These are phyloP conservation scores for Malassezia furfur DNA, from an alignment of 1,284 basidiomycete genomes.

Conservation along the genomic window DNA sequence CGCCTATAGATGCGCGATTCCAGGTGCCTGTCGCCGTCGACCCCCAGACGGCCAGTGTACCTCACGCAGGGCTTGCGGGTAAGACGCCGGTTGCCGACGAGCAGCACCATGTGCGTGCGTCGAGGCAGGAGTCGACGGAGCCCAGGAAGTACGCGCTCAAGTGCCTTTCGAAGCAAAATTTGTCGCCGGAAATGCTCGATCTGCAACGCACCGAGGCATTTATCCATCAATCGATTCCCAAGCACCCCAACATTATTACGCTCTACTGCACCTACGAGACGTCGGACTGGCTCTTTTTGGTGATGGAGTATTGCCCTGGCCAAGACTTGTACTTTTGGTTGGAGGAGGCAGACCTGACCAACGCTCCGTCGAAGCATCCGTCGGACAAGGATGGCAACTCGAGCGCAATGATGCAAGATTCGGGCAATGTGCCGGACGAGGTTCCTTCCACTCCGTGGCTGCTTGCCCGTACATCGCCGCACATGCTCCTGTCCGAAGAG, in stretches of 20 bases:
- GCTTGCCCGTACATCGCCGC: conserved; percentile 64
- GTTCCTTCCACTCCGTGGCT: conserved; percentile 60
- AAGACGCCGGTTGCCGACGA: neutral
- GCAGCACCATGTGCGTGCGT: conserved; percentile 2
- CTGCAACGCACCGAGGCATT: conserved; percentile 57
- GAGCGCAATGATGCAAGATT: no score
- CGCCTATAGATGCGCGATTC: neutral
- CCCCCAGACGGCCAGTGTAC: neutral
- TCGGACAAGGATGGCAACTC: no score
- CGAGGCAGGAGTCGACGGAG: neutral
- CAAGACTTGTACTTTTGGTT: conserved; percentile 87
- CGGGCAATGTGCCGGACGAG: no score
- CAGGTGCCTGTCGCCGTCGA: neutral
- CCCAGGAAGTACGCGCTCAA: conserved; percentile 80
- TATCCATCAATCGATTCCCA: conserved; percentile 83
- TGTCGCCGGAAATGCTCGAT: conserved; percentile 38
- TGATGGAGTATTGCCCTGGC: conserved; percentile 87
- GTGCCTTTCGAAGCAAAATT: conserved; percentile 64
- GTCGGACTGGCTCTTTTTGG: conserved; percentile 65
- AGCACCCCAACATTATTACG: conserved; percentile 89
- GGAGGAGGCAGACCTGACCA: conserved; percentile 52
- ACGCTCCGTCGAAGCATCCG: no score
- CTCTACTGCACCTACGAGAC: conserved; percentile 64
- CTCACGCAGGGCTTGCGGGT: neutral
- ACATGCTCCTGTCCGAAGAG: conserved; percentile 70